phyloP scores from a whole-genome alignment of 179 eudicot genomes.

The Spergularia azorica region DNA sequence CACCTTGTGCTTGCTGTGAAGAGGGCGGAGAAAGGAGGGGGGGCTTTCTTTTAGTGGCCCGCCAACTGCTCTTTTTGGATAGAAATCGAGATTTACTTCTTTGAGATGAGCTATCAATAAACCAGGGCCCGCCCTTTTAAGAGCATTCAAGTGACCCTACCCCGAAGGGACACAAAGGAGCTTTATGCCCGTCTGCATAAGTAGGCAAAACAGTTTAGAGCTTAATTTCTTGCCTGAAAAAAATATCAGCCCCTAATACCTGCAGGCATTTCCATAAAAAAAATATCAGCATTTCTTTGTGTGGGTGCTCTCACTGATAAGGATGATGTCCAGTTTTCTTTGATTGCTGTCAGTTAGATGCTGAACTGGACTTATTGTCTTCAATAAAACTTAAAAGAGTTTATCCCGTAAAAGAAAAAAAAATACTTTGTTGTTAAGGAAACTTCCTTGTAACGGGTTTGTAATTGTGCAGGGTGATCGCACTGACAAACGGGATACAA shows the following conservation, averaged over 20 bases:
- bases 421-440: background rate
- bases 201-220: no score
- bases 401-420: no score
- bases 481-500: slow-evolving; percentile 86
- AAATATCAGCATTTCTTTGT: background rate
- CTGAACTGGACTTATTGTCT: background rate
- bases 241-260: background rate
- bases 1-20: no score
- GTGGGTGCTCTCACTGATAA: background rate
- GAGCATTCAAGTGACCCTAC: no score
- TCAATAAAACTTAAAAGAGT: no score
- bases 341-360: background rate
- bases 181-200: no score
- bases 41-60: no score
- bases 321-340: background rate
- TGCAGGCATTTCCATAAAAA: background rate
- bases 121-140: no score
- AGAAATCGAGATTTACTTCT: background rate
- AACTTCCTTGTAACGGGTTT: background rate
- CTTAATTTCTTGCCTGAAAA: no score
- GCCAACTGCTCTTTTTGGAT: background rate
- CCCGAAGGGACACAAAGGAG: no score
- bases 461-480: slow-evolving; percentile 71
- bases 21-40: no score
- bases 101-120: background rate